Evolutionary conservation across 2,329 filamentous ascomycete genomes (phyloP).

Genomic region (Colletotrichum sp.): DNA sequence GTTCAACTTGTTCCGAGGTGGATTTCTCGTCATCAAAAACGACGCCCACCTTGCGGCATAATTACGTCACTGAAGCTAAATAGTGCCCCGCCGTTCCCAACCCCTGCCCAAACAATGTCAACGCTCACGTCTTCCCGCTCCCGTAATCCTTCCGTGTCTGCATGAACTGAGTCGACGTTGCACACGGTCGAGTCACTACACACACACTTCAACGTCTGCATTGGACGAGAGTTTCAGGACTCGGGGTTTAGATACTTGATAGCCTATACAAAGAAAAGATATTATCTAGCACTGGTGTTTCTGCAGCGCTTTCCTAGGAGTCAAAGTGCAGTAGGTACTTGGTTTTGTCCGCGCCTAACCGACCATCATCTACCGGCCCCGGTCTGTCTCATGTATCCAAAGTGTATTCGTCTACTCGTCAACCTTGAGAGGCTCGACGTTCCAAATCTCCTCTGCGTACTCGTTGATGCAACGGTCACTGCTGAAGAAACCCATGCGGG

Average conservation of each 20-base stretch:
- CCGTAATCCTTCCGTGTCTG: background rate
- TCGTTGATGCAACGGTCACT: conserved; percentile 95
- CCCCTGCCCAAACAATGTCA: background rate
- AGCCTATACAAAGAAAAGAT: conserved; percentile 15
- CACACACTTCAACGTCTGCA: background rate
- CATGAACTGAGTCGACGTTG: background rate
- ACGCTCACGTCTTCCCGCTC: background rate
- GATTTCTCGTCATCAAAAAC: background rate
- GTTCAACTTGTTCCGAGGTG: background rate
- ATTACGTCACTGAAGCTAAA: conserved; percentile 10
- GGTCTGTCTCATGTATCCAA: background rate
- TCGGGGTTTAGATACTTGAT: background rate
- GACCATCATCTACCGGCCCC: background rate
- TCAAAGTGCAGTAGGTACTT: background rate
- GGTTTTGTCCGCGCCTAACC: background rate
- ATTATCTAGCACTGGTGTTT: conserved; percentile 14
- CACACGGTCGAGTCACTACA: background rate
- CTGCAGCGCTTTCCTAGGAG: background rate
- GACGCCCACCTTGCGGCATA: background rate
- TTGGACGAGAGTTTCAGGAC: background rate
- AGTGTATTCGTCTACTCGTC: conserved; percentile 30
- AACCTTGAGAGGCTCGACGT: conserved; percentile 78
- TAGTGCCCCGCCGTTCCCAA: background rate
- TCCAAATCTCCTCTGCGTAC: conserved; percentile 98
- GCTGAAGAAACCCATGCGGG: conserved; percentile 97